phyloP scores from a whole-genome alignment of 73 alveolate genomes.

The Paramecium tetraurelia region DNA sequence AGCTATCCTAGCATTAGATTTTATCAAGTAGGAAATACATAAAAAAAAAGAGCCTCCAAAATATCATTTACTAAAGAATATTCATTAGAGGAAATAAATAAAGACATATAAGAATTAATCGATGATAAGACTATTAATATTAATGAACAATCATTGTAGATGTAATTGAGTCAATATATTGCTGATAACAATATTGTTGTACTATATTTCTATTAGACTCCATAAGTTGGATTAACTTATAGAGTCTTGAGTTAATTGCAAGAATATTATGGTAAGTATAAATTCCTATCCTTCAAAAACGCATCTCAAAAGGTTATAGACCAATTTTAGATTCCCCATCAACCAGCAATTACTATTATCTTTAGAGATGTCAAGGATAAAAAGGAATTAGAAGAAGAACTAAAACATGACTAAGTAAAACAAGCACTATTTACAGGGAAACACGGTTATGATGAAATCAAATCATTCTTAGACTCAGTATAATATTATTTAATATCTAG shows the following conservation, averaged over 20 bases:
- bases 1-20: not conserved
- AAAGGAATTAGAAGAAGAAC: conserved; percentile 21
- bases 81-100: not conserved
- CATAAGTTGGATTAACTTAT: conserved; percentile 15
- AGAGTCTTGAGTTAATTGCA: conserved; percentile 4
- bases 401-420: conserved; percentile 3
- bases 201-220: not conserved
- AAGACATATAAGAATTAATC: not conserved
- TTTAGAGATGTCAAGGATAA: conserved; percentile 38
- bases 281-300: not conserved
- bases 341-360: not conserved
- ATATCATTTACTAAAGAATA: not conserved
- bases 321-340: not conserved
- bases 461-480: conserved; percentile 6
- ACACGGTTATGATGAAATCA: not conserved
- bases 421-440: conserved; percentile 26
- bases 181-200: not conserved
- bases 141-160: not conserved
- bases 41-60: not conserved
- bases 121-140: conserved; percentile 10
- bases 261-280: not conserved
- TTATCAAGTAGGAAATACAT: conserved; percentile 5
- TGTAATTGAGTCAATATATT: not conserved
- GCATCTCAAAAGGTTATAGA: not conserved
- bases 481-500: not conserved